Base-by-base conservation (phyloP, 129 eudicot genomes). In the Rutidosis leptorrhynchoides region DNA sequence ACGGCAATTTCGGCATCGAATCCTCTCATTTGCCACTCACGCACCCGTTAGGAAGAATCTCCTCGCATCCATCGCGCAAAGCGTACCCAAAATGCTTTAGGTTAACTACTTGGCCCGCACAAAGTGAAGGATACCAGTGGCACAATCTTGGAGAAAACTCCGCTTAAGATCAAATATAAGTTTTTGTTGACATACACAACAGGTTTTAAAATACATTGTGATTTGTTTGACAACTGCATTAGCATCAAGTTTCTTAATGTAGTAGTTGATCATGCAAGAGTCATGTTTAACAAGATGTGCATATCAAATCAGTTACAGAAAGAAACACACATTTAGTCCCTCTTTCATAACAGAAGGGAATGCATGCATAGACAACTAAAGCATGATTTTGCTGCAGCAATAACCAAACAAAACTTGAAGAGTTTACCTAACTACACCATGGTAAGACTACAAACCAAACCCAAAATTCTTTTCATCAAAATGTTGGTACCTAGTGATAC, bases 341-440 rank as follows among this genome's bases (percentile, higher is more conserved):
- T 57, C 3, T 21, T 16, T 21, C 29, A 19, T 15, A 65, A 16
- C 21, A 53, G 8, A 21, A 67, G 30, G 58, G 28, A 33, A 3
- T 16, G 54, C 2, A 22, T 30, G 19, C 17, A 56, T 27, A 15
- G 46, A 48, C 22, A 26, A 54, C 48, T 21, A 54, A 28, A 9
- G 62, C 62, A 57, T 15, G 64, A 25, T 21, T 54, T n/a, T 53
- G 54, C 55, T 54, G 33, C 52, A 68, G 35, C 73, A 68, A 54
- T 22, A n/a, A 55, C 27, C 73, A 54, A 55, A 68, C 72, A 68
- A 53, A 68, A 68, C 26, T 37, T 55, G 21, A 37, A 37, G 46
- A 12, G 46, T 40, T 37, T 11, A 37, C 4, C 16, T 11, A 40
- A 40, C 46, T 40, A 40, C n/a, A 40, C 46, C 46, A 15, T 0